Base-by-base conservation (phyloP, 1,139 yeast species). In the Sugiyamaella japonica region DNA sequence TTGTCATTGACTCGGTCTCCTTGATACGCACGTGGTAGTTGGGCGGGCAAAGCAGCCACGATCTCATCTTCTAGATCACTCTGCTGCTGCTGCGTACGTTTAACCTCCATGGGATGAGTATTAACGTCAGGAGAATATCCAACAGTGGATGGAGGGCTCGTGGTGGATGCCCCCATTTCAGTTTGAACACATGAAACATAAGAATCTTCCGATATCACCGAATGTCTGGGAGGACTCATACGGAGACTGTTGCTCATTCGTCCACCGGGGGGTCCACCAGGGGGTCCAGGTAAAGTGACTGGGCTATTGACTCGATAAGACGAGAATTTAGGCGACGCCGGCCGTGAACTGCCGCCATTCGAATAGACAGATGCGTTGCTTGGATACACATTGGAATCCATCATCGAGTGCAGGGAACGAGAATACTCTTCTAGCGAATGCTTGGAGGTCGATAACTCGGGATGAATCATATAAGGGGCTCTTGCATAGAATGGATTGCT, bases 401-500 rank as follows among this genome's bases (percentile, higher is more conserved):
- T 57, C 57, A 61, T 54, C 7, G 59, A 45, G 51, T 57, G 53
- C 31, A 64, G 42, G 28, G 65, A 57, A 28, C 62, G 56, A 16
- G 62, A 55, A 46, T 64, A 64, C 39, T 64, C 66, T n/a, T 63
- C 64, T 47, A 63, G 49, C 7, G 66, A 61, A 16, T 56, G 50
- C 48, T 63, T 62, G 34, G 66, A 63, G 23, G 53, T 55, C 7
- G 56, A 48, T 31, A 60, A 41, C 32, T 62, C 66, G 37, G 63
- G 66, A 48, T 59, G 60, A 43, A 59, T n/a, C 28, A 59, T 53
- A 51, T 60, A 63, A 15, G 52, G 54, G 6, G 59, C 56, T 31
- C 59, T 54, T 13, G 63, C 56, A 44, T 59, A 56, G 44, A 61
- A 63, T 13, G 66, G 66, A 50, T 63, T 59, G 3, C 53, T 55